Conservation (phyloP, 2,329 filamentous ascomycete species). For the Fusarium protoensiforme region DNA sequence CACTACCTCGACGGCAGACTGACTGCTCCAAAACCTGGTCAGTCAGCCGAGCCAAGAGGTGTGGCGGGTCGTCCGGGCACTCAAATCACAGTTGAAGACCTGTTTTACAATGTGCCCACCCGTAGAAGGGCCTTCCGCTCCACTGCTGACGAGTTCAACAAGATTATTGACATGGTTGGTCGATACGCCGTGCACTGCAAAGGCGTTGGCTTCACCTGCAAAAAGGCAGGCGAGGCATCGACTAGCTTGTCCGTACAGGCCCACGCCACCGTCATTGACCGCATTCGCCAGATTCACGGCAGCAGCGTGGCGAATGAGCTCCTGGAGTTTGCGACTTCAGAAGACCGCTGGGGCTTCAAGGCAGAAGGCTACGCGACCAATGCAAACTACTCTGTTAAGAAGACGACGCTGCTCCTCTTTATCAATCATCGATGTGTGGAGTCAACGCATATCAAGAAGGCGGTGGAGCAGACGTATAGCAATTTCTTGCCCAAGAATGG, state of each 20-base stretch:
- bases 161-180: slow-evolving; percentile 94
- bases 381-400: slow-evolving; percentile 94
- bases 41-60: slow-evolving; percentile 85
- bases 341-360: slow-evolving; percentile 85
- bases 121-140: slow-evolving; percentile 91
- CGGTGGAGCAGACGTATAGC: slow-evolving; percentile 89
- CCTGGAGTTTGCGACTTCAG: slow-evolving; percentile 77
- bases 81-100: slow-evolving; percentile 94
- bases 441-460: slow-evolving; percentile 87
- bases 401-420: slow-evolving; percentile 87
- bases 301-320: slow-evolving; percentile 88
- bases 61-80: slow-evolving; percentile 90
- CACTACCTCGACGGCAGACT: slow-evolving; percentile 87
- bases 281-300: slow-evolving; percentile 92
- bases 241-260: slow-evolving; percentile 83
- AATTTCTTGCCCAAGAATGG: slow-evolving; percentile 91
- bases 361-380: slow-evolving; percentile 86
- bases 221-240: slow-evolving; percentile 91
- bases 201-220: slow-evolving; percentile 94
- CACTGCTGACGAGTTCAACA: slow-evolving; percentile 93
- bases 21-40: slow-evolving; percentile 85
- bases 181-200: slow-evolving; percentile 92
- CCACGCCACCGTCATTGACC: slow-evolving; percentile 77
- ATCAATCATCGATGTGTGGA: slow-evolving; percentile 97
- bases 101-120: slow-evolving; percentile 96